Evolutionary conservation across 331 rosid genomes (phyloP), one percentile per base, ranked within the genome.

Genomic region (Quercus tomentella): DNA sequence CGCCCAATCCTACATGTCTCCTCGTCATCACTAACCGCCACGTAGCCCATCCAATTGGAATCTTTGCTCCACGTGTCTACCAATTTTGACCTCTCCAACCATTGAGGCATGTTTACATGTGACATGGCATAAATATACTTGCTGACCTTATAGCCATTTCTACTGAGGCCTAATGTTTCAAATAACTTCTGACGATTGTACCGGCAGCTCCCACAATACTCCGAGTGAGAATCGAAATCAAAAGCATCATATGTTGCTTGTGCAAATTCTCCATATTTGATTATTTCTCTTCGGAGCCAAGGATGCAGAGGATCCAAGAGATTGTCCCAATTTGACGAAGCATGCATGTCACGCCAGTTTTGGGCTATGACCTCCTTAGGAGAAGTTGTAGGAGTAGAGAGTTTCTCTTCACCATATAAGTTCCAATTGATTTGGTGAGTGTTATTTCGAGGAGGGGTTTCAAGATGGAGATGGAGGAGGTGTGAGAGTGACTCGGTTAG

Each of bases 181-280:
- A 92, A 78, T 1, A 91, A 45, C 35, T 82, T 89, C 26, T 71
- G 79, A 1, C 49, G 33, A 73, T 88, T 85, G 84, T 84, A 89
- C 58, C 86, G 86, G 22, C 93, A 89, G 73, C 93, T 92, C 28
- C 95, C 93, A 2, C 94, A 82, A 17, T 77, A 89, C 66, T 87
- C 92, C 0, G 93, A 92, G 76, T 86, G 79, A 2, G 90, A 74
- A 45, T 89, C 93, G 52, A 81, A 88, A 63, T 92, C 93, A 33
- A 90, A 90, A 33, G 93, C 96, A 30, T 91, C 93, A 45, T 89
- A 92, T n/a, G 97, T 88, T 30, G 97, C 93, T 67, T 89, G 92
- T 1, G 92, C 84, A 25, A 92, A 89, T 56, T 92, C 97, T 6
- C 97, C 97, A 5, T 89, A 92, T 63, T 89, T 90, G 73, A 92